Conservation (phyloP, 352 stramenopile species). For the Globisporangium megalacanthum region DNA sequence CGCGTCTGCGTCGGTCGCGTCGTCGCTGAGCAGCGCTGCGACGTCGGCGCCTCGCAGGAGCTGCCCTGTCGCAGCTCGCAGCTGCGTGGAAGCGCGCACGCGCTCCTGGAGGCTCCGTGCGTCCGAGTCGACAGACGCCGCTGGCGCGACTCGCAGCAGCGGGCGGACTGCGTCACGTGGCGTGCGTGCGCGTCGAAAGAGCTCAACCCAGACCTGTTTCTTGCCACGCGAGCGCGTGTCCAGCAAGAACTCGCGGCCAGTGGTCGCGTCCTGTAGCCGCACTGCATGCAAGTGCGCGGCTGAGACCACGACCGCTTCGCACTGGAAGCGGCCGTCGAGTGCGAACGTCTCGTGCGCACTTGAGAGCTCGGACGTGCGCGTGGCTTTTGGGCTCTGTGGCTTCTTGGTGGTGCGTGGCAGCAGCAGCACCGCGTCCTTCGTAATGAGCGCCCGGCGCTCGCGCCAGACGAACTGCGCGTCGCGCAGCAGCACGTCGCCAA, state of each 20-base stretch:
- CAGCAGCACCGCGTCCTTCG: slow-evolving; percentile 33
- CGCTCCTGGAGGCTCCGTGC: slow-evolving; percentile 7
- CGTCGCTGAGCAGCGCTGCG: slow-evolving; percentile 20
- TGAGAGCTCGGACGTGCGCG: slow-evolving; percentile 13
- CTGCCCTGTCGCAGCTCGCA: slow-evolving; percentile 20
- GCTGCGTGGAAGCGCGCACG: slow-evolving; percentile 13
- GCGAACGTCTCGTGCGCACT: slow-evolving; percentile 22
- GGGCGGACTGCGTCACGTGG: slow-evolving; percentile 15
- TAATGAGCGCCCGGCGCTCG: slow-evolving; percentile 24
- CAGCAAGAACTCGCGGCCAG: slow-evolving; percentile 35
- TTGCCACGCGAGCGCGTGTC: slow-evolving; percentile 32
- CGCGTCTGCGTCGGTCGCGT: slow-evolving; percentile 12
- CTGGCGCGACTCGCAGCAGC: background rate
- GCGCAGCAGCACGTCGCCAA: slow-evolving; percentile 40
- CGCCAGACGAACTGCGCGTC: slow-evolving; percentile 49
- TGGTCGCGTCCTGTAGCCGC: slow-evolving; percentile 36
- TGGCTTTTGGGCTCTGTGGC: background rate
- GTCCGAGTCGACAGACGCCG: background rate
- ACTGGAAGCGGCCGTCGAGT: slow-evolving; percentile 36
- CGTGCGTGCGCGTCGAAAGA: slow-evolving; percentile 24
- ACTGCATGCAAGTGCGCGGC: slow-evolving; percentile 55
- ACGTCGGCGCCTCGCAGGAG: slow-evolving; percentile 29
- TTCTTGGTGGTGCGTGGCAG: slow-evolving; percentile 6
- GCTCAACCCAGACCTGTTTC: slow-evolving; percentile 54
- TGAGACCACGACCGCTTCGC: slow-evolving; percentile 54